Conservation (phyloP, 805 yeast species). For the Clavispora asparagi region DNA sequence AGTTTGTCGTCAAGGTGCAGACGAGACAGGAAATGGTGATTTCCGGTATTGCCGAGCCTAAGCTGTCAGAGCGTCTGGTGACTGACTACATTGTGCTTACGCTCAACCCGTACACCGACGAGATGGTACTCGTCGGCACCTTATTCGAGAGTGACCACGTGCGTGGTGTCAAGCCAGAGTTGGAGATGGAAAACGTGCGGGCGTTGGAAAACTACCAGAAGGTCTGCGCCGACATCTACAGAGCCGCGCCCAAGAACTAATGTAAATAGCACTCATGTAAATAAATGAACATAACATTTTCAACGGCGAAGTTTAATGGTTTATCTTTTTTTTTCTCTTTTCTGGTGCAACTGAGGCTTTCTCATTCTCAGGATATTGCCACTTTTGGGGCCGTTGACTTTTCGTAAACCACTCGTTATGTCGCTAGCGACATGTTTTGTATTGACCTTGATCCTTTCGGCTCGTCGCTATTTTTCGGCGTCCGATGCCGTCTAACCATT, state of each 20-base stretch:
- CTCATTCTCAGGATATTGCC: not conserved
- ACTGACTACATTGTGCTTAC: conserved; percentile 36
- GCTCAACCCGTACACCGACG: conserved; percentile 34
- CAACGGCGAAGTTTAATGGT: not conserved
- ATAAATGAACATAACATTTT: conserved; percentile 2
- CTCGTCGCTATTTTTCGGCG: not conserved
- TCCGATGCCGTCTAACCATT: not conserved
- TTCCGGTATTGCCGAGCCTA: conserved; percentile 16
- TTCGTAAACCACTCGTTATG: not conserved
- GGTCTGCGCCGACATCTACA: conserved; percentile 35
- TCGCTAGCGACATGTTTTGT: not conserved
- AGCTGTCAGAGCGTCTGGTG: conserved; percentile 23
- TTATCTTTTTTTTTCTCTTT: not conserved
- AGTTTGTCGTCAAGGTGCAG: conserved; percentile 32
- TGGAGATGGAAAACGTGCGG: conserved; percentile 13
- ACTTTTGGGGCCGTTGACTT: not conserved
- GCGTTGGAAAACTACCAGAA: conserved; percentile 21
- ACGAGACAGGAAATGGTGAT: conserved; percentile 35
- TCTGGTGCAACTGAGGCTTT: not conserved
- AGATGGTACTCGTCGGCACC: conserved; percentile 35
- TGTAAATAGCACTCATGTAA: conserved; percentile 6
- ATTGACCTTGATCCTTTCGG: not conserved
- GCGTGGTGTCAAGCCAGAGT: conserved; percentile 36
- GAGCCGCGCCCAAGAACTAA: conserved; percentile 25
- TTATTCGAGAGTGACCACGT: conserved; percentile 33